Evolutionary conservation across 495 filamentous ascomycete genomes (phyloP).

Genomic region (Xylaria scruposa): DNA sequence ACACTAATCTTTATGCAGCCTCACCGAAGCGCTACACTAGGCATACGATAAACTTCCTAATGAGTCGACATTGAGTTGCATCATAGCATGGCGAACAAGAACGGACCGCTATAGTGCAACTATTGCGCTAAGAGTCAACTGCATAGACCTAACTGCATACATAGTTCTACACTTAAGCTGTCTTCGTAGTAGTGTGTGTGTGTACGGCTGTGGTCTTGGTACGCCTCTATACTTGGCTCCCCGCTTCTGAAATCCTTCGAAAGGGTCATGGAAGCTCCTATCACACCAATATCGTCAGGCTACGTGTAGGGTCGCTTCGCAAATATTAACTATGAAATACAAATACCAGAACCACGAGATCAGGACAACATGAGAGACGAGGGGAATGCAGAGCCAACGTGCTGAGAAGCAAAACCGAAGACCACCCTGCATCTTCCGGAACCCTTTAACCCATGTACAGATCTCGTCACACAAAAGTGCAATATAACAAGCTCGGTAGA

Average conservation of each 20-base stretch:
- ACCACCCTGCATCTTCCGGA: neutral
- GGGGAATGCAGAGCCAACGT: neutral
- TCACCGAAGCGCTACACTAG: neutral
- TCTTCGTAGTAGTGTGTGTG: neutral
- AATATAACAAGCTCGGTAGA: neutral
- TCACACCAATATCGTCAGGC: neutral
- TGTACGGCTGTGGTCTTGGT: neutral
- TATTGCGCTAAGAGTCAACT: neutral
- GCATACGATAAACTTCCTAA: slow-evolving; percentile 1
- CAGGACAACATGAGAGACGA: neutral
- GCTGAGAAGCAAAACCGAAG: neutral
- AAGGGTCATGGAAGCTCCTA: neutral
- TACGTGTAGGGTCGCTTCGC: neutral
- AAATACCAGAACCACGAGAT: neutral
- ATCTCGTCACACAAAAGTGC: neutral
- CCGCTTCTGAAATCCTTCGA: slow-evolving; percentile 2
- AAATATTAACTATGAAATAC: neutral
- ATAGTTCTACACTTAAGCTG: neutral
- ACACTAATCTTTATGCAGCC: slow-evolving; percentile 9
- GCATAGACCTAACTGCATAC: neutral
- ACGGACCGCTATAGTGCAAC: neutral
- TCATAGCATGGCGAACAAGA: neutral
- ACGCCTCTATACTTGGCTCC: neutral
- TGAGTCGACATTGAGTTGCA: neutral
- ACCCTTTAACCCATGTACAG: neutral